These are phyloP conservation scores for Suillus luteus DNA, from an alignment of 768 basidiomycete genomes.

Conservation along the genomic window DNA sequence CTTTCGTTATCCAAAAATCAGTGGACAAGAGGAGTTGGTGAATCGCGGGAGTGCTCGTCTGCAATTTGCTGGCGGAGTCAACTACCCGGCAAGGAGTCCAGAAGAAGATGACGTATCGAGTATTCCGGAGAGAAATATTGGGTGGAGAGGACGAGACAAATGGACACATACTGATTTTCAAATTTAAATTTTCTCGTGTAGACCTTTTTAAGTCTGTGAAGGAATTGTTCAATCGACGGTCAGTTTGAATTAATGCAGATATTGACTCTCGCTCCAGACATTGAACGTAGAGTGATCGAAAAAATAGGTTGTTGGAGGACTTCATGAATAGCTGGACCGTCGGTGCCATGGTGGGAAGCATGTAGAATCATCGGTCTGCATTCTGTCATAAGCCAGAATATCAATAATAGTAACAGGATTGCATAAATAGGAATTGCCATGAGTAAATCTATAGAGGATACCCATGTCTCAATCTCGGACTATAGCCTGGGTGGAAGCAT, in stretches of 20 bases:
- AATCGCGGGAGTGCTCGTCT: background rate
- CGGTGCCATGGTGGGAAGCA: background rate
- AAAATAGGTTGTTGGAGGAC: background rate
- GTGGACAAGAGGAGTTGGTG: too few species aligned
- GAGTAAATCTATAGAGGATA: background rate
- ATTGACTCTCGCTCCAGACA: too few species aligned
- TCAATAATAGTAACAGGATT: background rate
- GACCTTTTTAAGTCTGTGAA: background rate
- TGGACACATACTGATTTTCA: background rate
- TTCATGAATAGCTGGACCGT: background rate
- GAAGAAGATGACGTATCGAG: background rate
- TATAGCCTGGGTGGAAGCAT: background rate
- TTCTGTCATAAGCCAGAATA: background rate
- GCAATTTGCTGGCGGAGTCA: background rate
- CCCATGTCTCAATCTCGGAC: background rate
- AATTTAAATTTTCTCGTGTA: too few species aligned
- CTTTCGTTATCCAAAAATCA: too few species aligned
- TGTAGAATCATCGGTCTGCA: background rate
- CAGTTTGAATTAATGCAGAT: too few species aligned
- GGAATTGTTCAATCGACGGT: background rate
- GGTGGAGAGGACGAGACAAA: background rate
- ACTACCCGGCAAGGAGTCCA: background rate
- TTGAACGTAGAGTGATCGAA: background rate
- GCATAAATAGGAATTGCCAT: background rate
- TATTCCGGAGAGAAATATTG: background rate